Conservation (phyloP, 208 protist genomes). For the Leishmania gerbilli region DNA sequence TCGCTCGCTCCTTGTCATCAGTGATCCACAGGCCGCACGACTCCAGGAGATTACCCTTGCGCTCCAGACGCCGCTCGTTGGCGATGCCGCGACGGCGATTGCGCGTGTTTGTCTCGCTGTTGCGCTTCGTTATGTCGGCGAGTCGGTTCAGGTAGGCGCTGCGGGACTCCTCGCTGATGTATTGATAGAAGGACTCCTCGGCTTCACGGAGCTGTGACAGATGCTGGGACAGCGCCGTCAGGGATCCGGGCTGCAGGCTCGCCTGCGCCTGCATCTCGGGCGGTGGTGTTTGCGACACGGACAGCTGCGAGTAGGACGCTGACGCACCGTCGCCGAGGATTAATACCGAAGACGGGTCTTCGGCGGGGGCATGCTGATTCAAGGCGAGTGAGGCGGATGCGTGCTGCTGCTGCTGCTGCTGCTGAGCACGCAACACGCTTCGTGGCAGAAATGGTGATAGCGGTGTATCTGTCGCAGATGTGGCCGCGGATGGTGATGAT, state of each 20-base stretch:
- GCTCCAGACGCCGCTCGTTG: constrained; percentile 59
- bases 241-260: not conserved
- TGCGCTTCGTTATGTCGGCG: constrained; percentile 60
- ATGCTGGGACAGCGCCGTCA: constrained; percentile 30
- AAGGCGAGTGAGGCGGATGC: not conserved
- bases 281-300: constrained; percentile 16
- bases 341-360: not conserved
- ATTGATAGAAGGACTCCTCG: constrained; percentile 56
- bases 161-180: constrained; percentile 60
- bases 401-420: constrained; percentile 17
- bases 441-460: constrained; percentile 38
- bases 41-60: constrained; percentile 66
- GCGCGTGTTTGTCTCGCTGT: constrained; percentile 51
- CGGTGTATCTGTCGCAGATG: constrained; percentile 8
- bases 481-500: constrained; percentile 8
- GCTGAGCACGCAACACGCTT: constrained; percentile 21
- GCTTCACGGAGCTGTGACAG: constrained; percentile 40
- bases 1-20: constrained; percentile 60
- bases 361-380: not conserved
- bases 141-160: constrained; percentile 63
- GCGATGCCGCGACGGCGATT: constrained; percentile 62
- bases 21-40: constrained; percentile 73
- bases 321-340: constrained; percentile 5
- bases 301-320: constrained; percentile 6
- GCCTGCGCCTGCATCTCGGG: not conserved